phyloP scores from a whole-genome alignment of 352 stramenopile species.

The Phytophthora crassamura region DNA sequence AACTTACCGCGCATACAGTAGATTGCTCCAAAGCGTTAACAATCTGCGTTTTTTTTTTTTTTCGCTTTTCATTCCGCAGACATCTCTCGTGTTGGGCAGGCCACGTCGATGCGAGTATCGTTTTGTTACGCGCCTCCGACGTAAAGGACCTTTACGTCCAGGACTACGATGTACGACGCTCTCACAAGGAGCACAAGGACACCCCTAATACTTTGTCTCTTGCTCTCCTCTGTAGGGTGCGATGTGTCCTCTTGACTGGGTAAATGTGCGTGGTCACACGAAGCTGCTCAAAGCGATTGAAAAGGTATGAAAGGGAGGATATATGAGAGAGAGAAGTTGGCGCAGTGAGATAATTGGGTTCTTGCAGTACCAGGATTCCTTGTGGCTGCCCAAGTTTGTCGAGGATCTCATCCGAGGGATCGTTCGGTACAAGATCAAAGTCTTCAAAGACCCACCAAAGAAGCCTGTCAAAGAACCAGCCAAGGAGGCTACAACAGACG shows the following conservation, averaged over 20 bases:
- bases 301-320: conserved; percentile 34
- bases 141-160: conserved; percentile 67
- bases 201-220: neutral
- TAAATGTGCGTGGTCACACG: conserved; percentile 51
- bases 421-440: conserved; percentile 78
- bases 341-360: neutral
- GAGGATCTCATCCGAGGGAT: conserved; percentile 76
- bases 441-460: conserved; percentile 60
- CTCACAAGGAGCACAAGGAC: neutral
- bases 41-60: neutral
- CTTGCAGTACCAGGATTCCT: conserved; percentile 60
- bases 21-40: neutral
- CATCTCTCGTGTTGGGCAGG: conserved; percentile 76
- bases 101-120: conserved; percentile 59
- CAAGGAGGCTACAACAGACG: neutral
- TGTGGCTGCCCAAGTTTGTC: conserved; percentile 75
- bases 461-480: conserved; percentile 14
- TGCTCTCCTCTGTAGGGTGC: conserved; percentile 16
- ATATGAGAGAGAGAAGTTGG: neutral
- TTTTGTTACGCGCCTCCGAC: conserved; percentile 56
- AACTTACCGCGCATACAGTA: neutral
- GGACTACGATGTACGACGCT: conserved; percentile 64
- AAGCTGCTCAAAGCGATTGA: conserved; percentile 59
- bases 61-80: conserved; percentile 31
- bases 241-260: conserved; percentile 65